Evolutionary conservation across 768 basidiomycete genomes (phyloP), one percentile per base, ranked within the genome.

Genomic region (Boletellus emodensis): DNA sequence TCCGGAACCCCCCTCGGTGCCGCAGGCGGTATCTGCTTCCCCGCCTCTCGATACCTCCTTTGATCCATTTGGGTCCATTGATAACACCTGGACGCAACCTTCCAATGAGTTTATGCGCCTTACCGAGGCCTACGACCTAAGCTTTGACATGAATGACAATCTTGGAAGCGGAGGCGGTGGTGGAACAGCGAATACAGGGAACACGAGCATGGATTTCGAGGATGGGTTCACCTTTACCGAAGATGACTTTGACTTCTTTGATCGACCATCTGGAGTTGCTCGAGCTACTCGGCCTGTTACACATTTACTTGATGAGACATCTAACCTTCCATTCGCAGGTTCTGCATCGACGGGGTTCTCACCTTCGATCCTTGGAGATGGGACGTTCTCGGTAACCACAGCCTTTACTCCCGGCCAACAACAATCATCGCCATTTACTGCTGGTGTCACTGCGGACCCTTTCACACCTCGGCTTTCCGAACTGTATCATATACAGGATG

Each of bases 171-270:
- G 65, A 28, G 58, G 67, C 14, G 54, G 58, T 8, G 58, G 60
- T n/a, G 57, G 63, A 32, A 38, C 60, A 17, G 51, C 60, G 28
- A 57, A 54, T 38, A 52, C 61, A 30, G 62, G 49, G 6, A 65
- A 58, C 35, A 63, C 66, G 44, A 67, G 67, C 44, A 67, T 76
- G 65, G 80, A 79, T 38, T 80, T 80, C 46, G 82, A 84, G 32
- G 78, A 81, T 18, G 77, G 74, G 1, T 84, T 92, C 58, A 58
- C 54, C 20, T 67, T 68, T 43, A 91, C 90, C 0, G 90, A 94
- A 45, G 90, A 91, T 48, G 90, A 94, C 65, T 94, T 93, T 65
- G 85, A 80, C 63, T 93, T 90, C 67, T 94, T 92, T 62, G 89
- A 93, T 61, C 75, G 74, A 22, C 83, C 82, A 0, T 71, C 77